Conservation (phyloP, 192 early-diverging fungal species). For the Backusella mclennaniae region DNA sequence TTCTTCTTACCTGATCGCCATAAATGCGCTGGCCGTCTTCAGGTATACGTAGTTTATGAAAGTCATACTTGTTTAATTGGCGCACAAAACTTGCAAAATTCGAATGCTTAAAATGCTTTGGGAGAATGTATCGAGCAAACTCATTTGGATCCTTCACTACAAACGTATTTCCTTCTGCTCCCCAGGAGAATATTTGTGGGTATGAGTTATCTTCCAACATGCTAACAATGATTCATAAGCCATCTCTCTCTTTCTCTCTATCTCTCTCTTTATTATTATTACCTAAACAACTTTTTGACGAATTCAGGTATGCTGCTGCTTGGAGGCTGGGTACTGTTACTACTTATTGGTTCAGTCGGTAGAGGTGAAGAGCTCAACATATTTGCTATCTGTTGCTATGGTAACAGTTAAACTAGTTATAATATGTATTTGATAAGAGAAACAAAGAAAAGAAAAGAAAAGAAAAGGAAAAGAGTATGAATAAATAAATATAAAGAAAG, state of each 20-base stretch:
- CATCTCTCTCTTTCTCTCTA: neutral
- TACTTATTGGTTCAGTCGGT: neutral
- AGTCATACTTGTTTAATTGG: conserved; percentile 78
- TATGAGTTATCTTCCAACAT: conserved; percentile 72
- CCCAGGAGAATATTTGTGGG: conserved; percentile 61
- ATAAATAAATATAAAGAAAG: neutral
- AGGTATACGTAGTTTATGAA: conserved; percentile 67
- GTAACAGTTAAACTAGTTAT: no score
- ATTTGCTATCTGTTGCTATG: neutral
- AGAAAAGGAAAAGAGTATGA: neutral
- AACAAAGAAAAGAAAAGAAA: neutral
- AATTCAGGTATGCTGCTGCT: conserved; percentile 55
- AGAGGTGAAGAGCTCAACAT: neutral
- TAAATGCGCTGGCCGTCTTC: conserved; percentile 47
- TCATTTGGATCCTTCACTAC: conserved; percentile 70
- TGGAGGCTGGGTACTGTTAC: neutral
- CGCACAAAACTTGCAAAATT: conserved; percentile 69
- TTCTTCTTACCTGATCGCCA: conserved; percentile 53
- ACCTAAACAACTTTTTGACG: conserved; percentile 61
- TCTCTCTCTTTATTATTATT: conserved; percentile 1
- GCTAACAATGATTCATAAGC: conserved; percentile 29
- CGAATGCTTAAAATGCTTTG: conserved; percentile 72
- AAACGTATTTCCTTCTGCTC: conserved; percentile 60
- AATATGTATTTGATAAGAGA: neutral
- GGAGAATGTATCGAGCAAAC: conserved; percentile 66